phyloP scores from a whole-genome alignment of 371 early-diverging fungal genomes.

The Mucor plumbeus region DNA sequence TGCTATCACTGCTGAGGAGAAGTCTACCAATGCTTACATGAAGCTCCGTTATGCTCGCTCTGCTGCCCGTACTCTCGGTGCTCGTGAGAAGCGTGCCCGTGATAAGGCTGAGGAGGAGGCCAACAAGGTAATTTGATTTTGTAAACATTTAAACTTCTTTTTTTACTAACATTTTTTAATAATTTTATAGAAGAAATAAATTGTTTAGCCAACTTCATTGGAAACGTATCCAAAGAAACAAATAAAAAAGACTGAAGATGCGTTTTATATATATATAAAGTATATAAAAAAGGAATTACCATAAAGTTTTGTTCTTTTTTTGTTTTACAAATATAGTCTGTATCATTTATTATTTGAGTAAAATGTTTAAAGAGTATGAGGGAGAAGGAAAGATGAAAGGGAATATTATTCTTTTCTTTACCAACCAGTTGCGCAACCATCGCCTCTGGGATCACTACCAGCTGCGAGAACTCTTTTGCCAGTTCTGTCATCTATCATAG shows the following conservation, averaged over 20 bases:
- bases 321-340: neutral
- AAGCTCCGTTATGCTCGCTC: slow-evolving; percentile 91
- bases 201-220: slow-evolving; percentile 11
- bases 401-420: slow-evolving; percentile 14
- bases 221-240: slow-evolving; percentile 16
- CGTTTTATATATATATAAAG: slow-evolving; percentile 16
- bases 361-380: neutral
- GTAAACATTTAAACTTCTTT: neutral
- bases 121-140: slow-evolving; percentile 61
- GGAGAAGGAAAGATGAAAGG: neutral
- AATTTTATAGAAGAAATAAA: slow-evolving; percentile 46
- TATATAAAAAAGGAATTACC: slow-evolving; percentile 14
- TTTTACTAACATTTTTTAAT: slow-evolving; percentile 12
- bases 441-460: slow-evolving; percentile 76
- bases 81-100: slow-evolving; percentile 82
- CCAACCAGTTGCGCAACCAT: slow-evolving; percentile 69
- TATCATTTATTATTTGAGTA: neutral
- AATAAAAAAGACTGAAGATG: slow-evolving; percentile 22
- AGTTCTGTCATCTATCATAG: slow-evolving; percentile 39
- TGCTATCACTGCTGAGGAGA: slow-evolving; percentile 86
- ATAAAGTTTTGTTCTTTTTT: slow-evolving; percentile 5
- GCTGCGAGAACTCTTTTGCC: slow-evolving; percentile 60
- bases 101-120: slow-evolving; percentile 87
- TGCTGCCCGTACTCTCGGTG: slow-evolving; percentile 81
- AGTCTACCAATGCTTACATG: slow-evolving; percentile 80